phyloP scores from a whole-genome alignment of 2,329 filamentous ascomycete genomes.

The Hypoxylon rubiginosum region DNA sequence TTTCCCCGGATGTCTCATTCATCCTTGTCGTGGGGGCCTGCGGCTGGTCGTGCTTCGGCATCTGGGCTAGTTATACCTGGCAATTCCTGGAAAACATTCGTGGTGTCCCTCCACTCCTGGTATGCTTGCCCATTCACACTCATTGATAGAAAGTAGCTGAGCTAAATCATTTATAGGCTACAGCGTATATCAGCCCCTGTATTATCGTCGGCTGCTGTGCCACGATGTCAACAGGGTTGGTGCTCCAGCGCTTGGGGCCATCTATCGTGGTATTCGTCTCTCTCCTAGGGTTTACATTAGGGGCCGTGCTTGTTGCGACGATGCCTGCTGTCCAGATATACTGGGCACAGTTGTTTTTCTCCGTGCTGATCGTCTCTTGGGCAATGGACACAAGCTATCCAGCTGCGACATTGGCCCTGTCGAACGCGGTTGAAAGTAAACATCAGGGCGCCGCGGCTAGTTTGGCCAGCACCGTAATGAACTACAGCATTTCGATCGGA shows the following conservation, averaged over 20 bases:
- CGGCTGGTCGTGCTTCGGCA: conserved; percentile 59
- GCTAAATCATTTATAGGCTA: conserved; percentile 37
- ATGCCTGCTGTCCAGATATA: conserved; percentile 70
- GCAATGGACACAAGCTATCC: conserved; percentile 78
- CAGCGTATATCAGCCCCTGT: conserved; percentile 49
- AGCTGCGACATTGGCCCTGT: conserved; percentile 71
- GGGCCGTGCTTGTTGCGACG: conserved; percentile 59
- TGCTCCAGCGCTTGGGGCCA: conserved; percentile 49
- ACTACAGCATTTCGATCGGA: conserved; percentile 76
- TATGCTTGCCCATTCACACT: conserved; percentile 15
- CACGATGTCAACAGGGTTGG: conserved; percentile 48
- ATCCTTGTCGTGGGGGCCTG: conserved; percentile 60
- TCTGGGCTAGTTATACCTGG: conserved; percentile 58
- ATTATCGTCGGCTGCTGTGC: conserved; percentile 45
- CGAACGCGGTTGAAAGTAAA: conserved; percentile 62
- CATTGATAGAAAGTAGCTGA: conserved; percentile 28
- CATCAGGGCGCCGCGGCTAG: conserved; percentile 50
- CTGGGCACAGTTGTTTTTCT: conserved; percentile 74
- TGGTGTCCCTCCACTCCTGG: conserved; percentile 50
- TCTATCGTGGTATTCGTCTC: conserved; percentile 59
- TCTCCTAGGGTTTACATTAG: conserved; percentile 59
- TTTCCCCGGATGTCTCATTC: conserved; percentile 60
- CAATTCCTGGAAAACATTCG: conserved; percentile 55
- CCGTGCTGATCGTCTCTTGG: conserved; percentile 69
- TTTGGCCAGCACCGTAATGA: conserved; percentile 67